Evolutionary conservation across 78 protist species (phyloP).

Genomic region (Guillardia theta): DNA sequence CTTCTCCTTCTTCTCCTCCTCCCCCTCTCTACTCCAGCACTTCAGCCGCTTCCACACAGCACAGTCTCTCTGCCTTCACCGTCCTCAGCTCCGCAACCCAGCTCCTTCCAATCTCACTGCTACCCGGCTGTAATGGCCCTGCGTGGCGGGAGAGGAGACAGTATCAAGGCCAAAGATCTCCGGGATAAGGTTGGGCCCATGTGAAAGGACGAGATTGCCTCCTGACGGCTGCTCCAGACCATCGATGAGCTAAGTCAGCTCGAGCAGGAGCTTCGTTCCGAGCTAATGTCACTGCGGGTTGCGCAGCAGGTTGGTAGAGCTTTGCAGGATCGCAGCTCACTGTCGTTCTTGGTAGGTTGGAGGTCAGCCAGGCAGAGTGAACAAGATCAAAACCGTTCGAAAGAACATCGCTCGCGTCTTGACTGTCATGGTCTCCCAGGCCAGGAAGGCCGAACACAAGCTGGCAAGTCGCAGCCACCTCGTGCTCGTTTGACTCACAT

Average conservation of each 20-base stretch:
- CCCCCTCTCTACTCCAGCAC: no score
- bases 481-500: no score
- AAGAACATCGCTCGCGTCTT: not conserved
- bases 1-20: no score
- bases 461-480: no score
- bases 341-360: not conserved
- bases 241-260: not conserved
- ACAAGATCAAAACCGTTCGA: not conserved
- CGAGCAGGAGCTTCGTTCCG: not conserved
- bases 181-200: not conserved
- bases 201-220: not conserved
- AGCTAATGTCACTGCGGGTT: not conserved
- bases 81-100: no score
- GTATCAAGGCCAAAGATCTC: not conserved
- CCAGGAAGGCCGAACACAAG: no score
- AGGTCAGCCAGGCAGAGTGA: conserved; percentile 6
- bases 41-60: no score
- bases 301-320: not conserved
- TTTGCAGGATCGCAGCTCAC: no score
- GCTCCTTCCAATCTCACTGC: no score
- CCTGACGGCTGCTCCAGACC: not conserved
- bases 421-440: no score
- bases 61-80: no score
- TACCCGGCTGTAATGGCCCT: not conserved
- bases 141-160: not conserved